Evolutionary conservation across 495 filamentous ascomycete species (phyloP).

Genomic region (Hypoxylon rickii): DNA sequence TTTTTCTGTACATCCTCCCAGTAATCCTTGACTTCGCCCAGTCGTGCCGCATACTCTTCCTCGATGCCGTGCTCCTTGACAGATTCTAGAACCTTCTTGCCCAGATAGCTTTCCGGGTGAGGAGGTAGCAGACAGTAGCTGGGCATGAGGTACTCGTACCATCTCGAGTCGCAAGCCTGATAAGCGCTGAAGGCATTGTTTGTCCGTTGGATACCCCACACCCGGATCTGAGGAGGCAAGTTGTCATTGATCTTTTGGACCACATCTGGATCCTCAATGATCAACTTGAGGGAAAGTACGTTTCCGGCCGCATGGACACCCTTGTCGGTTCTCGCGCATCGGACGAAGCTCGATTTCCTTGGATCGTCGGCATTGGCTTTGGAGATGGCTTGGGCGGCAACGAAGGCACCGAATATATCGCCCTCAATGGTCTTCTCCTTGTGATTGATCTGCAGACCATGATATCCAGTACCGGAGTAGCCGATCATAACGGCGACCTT

Average conservation of each 20-base stretch:
- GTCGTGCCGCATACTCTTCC: slow-evolving; percentile 66
- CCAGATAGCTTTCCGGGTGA: slow-evolving; percentile 82
- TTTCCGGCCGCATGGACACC: slow-evolving; percentile 98
- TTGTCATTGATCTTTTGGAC: slow-evolving; percentile 87
- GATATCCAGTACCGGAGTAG: slow-evolving; percentile 96
- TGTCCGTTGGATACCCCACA: slow-evolving; percentile 89
- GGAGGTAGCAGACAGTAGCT: slow-evolving; percentile 89
- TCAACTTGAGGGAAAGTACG: slow-evolving; percentile 92
- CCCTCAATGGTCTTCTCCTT: slow-evolving; percentile 93
- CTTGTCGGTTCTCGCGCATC: slow-evolving; percentile 95
- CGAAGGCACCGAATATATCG: slow-evolving; percentile 90
- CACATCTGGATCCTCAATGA: slow-evolving; percentile 86
- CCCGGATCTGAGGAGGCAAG: slow-evolving; percentile 82
- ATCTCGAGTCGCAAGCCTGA: slow-evolving; percentile 86
- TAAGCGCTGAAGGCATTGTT: slow-evolving; percentile 89
- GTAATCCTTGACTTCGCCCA: slow-evolving; percentile 76
- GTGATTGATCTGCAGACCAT: slow-evolving; percentile 85
- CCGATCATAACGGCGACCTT: slow-evolving; percentile 95
- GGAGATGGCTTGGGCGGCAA: slow-evolving; percentile 88
- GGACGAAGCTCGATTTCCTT: slow-evolving; percentile 91
- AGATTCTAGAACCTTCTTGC: slow-evolving; percentile 72
- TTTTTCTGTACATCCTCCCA: slow-evolving; percentile 81
- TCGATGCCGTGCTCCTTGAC: slow-evolving; percentile 72
- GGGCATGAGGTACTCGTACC: slow-evolving; percentile 96
- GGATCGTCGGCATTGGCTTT: slow-evolving; percentile 96